Percentiles rank a stretch among this genome's conserved stretches.
phyloP scores from a whole-genome alignment of 768 basidiomycete genomes.

The Amanita muscaria region DNA sequence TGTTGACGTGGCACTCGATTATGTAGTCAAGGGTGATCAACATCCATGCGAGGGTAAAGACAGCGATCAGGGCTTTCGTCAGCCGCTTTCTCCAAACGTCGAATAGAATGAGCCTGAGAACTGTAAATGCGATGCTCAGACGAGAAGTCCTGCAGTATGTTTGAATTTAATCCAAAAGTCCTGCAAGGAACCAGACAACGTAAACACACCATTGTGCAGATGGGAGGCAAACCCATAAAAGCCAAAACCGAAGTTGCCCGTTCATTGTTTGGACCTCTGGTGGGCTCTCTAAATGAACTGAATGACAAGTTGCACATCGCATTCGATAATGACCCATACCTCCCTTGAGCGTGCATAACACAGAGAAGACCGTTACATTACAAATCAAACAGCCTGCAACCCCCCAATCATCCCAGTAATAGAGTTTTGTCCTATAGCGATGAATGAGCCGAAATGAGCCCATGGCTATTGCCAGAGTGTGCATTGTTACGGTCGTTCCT shows the following conservation, averaged over 20 bases:
- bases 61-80: constrained; percentile 5
- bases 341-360: neutral
- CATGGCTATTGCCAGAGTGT: neutral
- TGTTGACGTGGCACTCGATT: too few species aligned
- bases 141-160: constrained; percentile 4
- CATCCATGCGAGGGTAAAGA: constrained; percentile 9
- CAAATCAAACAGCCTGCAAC: constrained; percentile 12
- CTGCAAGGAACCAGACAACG: too few species aligned
- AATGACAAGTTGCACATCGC: too few species aligned
- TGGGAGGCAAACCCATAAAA: too few species aligned
- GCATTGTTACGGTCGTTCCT: too few species aligned
- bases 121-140: constrained; percentile 5
- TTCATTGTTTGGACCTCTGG: too few species aligned
- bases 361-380: constrained; percentile 9
- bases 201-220: too few species aligned
- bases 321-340: too few species aligned
- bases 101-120: neutral
- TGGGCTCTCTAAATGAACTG: neutral
- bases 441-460: constrained; percentile 14
- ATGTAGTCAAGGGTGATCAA: constrained; percentile 7
- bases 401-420: constrained; percentile 21
- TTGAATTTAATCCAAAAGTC: too few species aligned
- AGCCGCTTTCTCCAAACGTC: constrained; percentile 8
- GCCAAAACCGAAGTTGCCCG: too few species aligned
- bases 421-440: constrained; percentile 10